Evolutionary conservation across 2,329 filamentous ascomycete genomes (phyloP), one percentile per base, ranked within the genome.

Genomic region (Ophiocordyceps camponoti-leonardi): DNA sequence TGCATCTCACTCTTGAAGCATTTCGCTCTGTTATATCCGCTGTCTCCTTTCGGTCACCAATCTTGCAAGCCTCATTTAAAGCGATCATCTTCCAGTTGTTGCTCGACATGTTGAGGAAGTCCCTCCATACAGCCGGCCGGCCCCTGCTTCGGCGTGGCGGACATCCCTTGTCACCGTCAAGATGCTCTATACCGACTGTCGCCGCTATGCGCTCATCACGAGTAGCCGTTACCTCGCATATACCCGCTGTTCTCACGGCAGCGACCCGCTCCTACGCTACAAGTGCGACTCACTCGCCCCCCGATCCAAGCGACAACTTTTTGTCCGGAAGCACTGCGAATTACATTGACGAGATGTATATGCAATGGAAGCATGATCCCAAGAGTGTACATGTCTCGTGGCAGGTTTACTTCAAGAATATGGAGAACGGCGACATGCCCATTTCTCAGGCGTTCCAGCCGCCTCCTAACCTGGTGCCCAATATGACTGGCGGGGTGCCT

Each of bases 261-360:
- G 59, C 65, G 48, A 71, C 72, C 49, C 71, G 67, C 55, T 64
- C 67, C 56, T 71, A 73, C 66, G 69, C 73, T 50, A 74, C 74
- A 49, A 61, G 56, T 53, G 68, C 74, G 46, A 68, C 68, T 47
- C 65, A 71, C 46, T 68, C 67, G 47, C 61, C 75, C 19, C 76
- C 77, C 51, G 86, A 94, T 62, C 78, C 88, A 52, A 94, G 84
- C 65, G 92, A 98, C 67, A 94, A 81, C 68, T 98, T 98, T 74
- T 77, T 98, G 50, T 86, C 87, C 51, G 92, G 92, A 54, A 96
- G 86, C 72, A 92, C 90, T 49, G 92, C 92, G 67, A 95, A 94
- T 71, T 98, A 98, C 70, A 86, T 98, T 62, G 92, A 98, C 66
- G 92, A 95, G 72, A 98, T 98, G 92, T 98, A 98, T 68, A 72